These are phyloP conservation scores for Coniochaeta sp. DNA, from an alignment of 2,329 filamentous ascomycete genomes.

Conservation along the genomic window DNA sequence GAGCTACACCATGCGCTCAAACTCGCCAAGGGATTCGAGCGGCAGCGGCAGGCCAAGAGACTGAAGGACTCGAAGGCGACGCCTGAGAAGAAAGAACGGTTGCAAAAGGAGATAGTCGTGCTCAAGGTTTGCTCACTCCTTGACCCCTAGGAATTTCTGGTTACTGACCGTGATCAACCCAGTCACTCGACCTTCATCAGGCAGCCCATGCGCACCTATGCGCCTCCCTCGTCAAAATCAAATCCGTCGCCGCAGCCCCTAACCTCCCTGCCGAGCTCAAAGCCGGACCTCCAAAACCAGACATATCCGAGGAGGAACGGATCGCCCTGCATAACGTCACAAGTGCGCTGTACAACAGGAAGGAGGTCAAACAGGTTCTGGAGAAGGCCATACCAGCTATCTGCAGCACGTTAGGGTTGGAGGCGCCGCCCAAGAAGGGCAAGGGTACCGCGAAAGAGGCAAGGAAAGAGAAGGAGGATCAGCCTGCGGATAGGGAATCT, in stretches of 20 bases:
- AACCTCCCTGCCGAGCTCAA: constrained; percentile 41
- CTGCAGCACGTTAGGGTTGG: constrained; percentile 39
- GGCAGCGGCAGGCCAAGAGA: constrained; percentile 64
- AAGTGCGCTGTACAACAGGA: constrained; percentile 46
- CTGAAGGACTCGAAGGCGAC: constrained; percentile 37
- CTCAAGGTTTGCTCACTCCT: constrained; percentile 35
- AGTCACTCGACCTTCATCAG: constrained; percentile 51
- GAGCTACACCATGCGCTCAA: constrained; percentile 62
- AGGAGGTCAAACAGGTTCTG: constrained; percentile 40
- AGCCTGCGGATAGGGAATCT: constrained; percentile 14
- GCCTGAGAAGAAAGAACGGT: constrained; percentile 44
- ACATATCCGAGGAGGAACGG: constrained; percentile 43
- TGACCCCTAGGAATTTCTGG: background rate
- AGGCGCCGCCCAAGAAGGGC: constrained; percentile 35
- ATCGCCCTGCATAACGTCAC: constrained; percentile 50
- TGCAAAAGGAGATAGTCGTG: constrained; percentile 53
- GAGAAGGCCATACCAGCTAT: constrained; percentile 40
- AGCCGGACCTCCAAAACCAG: constrained; percentile 37
- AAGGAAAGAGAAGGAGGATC: constrained; percentile 21
- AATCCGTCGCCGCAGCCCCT: constrained; percentile 41
- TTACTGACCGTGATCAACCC: constrained; percentile 1
- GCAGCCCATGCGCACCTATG: constrained; percentile 49
- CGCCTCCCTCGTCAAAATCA: constrained; percentile 45
- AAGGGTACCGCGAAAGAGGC: constrained; percentile 24
- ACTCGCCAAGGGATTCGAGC: constrained; percentile 66